Conservation (phyloP, 1,284 basidiomycete species). For the Ceratorhiza oryzae-sativae region DNA sequence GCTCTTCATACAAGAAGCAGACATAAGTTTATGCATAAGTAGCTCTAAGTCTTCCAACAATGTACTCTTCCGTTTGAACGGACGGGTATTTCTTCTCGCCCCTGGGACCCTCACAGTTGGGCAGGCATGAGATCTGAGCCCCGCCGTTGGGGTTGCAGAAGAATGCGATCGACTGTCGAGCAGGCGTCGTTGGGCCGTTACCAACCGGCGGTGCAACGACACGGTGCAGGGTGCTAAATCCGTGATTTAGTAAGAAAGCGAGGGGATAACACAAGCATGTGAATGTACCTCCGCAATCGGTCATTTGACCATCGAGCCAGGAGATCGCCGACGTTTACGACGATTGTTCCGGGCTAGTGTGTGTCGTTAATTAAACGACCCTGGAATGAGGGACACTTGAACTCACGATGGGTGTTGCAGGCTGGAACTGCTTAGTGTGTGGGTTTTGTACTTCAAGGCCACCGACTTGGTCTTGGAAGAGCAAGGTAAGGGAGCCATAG, state of each 20-base stretch:
- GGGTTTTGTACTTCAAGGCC: constrained; percentile 85
- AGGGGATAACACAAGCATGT: neutral
- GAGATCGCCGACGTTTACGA: constrained; percentile 84
- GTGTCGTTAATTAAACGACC: neutral
- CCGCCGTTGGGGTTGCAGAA: constrained; percentile 85
- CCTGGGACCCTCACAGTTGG: constrained; percentile 61
- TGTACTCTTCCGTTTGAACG: constrained; percentile 70
- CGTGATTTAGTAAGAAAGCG: neutral
- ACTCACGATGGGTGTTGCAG: constrained; percentile 77
- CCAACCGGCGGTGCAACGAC: constrained; percentile 74
- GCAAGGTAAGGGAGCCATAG: constrained; percentile 82
- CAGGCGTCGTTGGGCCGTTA: constrained; percentile 63
- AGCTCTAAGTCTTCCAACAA: constrained; percentile 62
- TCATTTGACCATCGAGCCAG: constrained; percentile 85
- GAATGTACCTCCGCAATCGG: constrained; percentile 57
- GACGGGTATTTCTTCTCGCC: constrained; percentile 50
- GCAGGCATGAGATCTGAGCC: constrained; percentile 72
- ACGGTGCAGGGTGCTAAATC: constrained; percentile 70
- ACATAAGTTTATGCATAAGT: constrained; percentile 29
- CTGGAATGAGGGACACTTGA: neutral
- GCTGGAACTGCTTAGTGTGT: constrained; percentile 70
- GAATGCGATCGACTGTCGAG: constrained; percentile 82
- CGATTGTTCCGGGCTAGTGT: constrained; percentile 73
- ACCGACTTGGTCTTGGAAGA: constrained; percentile 88
- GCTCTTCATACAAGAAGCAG: neutral